Evolutionary conservation across 1,284 basidiomycete genomes (phyloP), one percentile per base, ranked within the genome.

Genomic region (Xerocomus nothofagi): DNA sequence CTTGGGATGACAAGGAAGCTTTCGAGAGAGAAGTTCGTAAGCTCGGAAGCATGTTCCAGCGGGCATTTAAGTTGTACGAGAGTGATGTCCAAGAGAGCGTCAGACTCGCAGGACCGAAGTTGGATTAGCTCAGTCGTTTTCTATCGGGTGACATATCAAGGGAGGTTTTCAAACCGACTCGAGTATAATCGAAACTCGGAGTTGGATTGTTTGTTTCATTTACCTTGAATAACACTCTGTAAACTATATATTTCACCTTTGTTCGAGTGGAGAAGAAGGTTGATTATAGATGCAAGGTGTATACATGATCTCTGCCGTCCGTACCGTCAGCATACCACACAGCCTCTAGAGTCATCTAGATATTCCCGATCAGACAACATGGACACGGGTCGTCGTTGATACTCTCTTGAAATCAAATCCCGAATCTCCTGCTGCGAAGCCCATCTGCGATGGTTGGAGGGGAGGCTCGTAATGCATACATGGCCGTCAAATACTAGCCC

Each of bases 41-140:
- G 76, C 78, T 98, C 38, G 94, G 75, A 32, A 81, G 82, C 59
- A 96, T 97, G 93, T 98, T 97, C 83, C 77, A 79, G 68, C 92
- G 90, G 75, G 93, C 93, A 44, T 96, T 95, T 70, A 84, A 84
- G 60, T 74, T 93, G 68, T 97, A 96, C 68, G 88, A 93, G 75
- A 79, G 77, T 59, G 91, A 91, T 59, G 89, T 95, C 18, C 80
- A 84, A 36, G 77, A 79, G 59, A 86, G 86, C 70, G 89, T 95
- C 50, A 78, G 86, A 66, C 67, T 80, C 57, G 90, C 92, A 39
- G 93, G 92, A 38, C 93, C 93, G 29, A 69, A 21, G 42, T 39
- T 62, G 48, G 63, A 67, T 40, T 66, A 54, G 38, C 39, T 42
- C n/a, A 7, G 12, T 44, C 7, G 33, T 37, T 30, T 38, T 47